These are phyloP conservation scores for Fusarium bactridioides DNA, from an alignment of 2,329 filamentous ascomycete genomes.

Conservation along the genomic window DNA sequence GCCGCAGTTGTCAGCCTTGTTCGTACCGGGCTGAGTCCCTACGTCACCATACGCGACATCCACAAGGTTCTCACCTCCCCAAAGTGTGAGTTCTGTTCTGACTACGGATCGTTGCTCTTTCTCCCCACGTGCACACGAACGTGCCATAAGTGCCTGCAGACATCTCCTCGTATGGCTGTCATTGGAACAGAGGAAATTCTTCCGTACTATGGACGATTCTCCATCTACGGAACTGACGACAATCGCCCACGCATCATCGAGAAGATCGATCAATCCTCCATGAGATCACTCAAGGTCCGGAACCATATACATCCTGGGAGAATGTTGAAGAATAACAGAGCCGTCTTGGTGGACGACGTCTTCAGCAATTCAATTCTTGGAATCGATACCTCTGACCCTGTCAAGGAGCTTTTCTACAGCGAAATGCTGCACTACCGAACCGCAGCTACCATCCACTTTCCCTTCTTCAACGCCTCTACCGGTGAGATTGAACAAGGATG, in stretches of 20 bases:
- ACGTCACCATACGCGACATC: fast-evolving
- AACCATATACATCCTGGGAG: too few species aligned
- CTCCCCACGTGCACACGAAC: fast-evolving
- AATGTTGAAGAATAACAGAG: too few species aligned
- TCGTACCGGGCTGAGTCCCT: neutral
- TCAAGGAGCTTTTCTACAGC: fast-evolving
- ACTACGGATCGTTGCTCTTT: fast-evolving
- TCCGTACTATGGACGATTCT: too few species aligned
- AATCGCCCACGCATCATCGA: too few species aligned
- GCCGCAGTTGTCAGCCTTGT: fast-evolving
- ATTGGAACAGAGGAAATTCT: fast-evolving
- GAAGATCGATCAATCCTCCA: too few species aligned
- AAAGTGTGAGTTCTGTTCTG: fast-evolving
- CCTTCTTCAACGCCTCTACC: neutral
- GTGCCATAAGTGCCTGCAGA: neutral
- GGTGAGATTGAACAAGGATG: fast-evolving
- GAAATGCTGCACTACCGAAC: neutral
- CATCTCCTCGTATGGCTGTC: neutral
- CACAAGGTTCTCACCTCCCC: fast-evolving
- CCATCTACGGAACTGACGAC: too few species aligned
- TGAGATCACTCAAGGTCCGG: too few species aligned
- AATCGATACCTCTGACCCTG: too few species aligned
- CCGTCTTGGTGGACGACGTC: too few species aligned
- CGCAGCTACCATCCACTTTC: neutral
- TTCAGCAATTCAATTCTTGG: too few species aligned